Evolutionary conservation across 352 stramenopile species (phyloP), one percentile per base, ranked within the genome.

Genomic region (Pythium brachiatum): DNA sequence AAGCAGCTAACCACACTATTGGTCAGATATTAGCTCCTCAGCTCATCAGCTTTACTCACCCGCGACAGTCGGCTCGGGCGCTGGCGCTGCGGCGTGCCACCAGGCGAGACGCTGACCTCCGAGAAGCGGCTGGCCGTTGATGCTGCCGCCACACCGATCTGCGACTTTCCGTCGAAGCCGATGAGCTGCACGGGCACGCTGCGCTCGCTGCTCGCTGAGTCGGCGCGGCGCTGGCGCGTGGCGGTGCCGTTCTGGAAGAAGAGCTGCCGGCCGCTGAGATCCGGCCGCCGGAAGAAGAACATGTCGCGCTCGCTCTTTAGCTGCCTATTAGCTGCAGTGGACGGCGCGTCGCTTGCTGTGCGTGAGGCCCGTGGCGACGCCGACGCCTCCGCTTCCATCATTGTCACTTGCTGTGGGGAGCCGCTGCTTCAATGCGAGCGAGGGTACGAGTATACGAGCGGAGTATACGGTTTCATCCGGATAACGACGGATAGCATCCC

Each of bases 111-210:
- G 9, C 38, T 38, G 20, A 53, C 50, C 26, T 69, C 62, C 7
- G 41, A 54, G 21, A 60, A 69, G 18, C 38, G 25, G n/a, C 50
- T 41, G 27, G 20, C 26, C 18, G 54, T 18, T 16, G 36, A 20
- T 11, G 50, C 20, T 18, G 13, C 60, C 2, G 77, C 65, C 20
- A 86, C 51, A 0, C 81, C 81, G 26, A 90, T 69, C 16, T 79
- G 69, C 0, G 69, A 70, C 13, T 69, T 63, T 1, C 81, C 77
- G 46, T 86, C 73, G 43, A 81, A 56, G 2, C 64, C 68, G 29
- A 90, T 26, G 31, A 90, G 57, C 51, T 90, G 81, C 9, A 81
- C 79, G 9, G 81, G 81, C 16, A 69, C 26, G n/a, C 6, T 52
- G 3, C 34, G 29, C 13, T 18, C 8, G 20, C 26, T 46, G 21